Percentiles rank a stretch among this genome's conserved stretches.
Conservation (phyloP, 805 yeast species). For the Groenewaldozyma salmanticensis region DNA sequence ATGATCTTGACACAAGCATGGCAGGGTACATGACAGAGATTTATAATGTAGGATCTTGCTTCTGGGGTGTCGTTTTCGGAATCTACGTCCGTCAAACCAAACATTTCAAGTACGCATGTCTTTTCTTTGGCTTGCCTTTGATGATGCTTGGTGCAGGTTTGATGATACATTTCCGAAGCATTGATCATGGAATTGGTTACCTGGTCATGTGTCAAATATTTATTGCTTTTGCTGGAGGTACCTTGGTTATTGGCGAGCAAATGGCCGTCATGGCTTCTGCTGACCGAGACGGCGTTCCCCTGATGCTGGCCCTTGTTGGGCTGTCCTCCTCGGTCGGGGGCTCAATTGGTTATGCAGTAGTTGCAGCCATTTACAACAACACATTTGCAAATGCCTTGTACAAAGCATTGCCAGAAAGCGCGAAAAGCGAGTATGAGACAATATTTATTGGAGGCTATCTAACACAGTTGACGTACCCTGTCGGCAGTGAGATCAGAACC, state of each 20-base stretch:
- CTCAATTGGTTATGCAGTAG: conserved; percentile 46
- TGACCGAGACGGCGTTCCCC: conserved; percentile 49
- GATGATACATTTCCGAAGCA: conserved; percentile 40
- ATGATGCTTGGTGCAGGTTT: conserved; percentile 51
- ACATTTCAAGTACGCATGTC: conserved; percentile 29
- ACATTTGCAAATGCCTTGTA: conserved; percentile 22
- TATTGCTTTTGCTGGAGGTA: conserved; percentile 56
- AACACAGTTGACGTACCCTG: conserved; percentile 7
- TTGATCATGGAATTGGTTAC: conserved; percentile 38
- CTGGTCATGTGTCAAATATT: conserved; percentile 51
- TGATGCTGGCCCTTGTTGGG: conserved; percentile 39
- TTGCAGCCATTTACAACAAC: conserved; percentile 54
- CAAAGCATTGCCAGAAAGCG: conserved; percentile 22
- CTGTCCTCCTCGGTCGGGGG: conserved; percentile 47
- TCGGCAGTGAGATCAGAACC: conserved; percentile 9
- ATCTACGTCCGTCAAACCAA: conserved; percentile 41
- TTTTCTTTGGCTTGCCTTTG: conserved; percentile 42
- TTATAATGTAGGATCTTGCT: conserved; percentile 19
- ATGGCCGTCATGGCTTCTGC: conserved; percentile 45
- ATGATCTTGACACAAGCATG: conserved; percentile 42
- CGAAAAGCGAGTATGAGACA: conserved; percentile 4
- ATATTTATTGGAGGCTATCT: conserved; percentile 14
- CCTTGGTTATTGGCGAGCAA: conserved; percentile 46
- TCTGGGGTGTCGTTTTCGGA: conserved; percentile 47
- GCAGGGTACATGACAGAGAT: conserved; percentile 33